phyloP scores from a whole-genome alignment of 768 basidiomycete genomes.

The Antrodiella citrinella region DNA sequence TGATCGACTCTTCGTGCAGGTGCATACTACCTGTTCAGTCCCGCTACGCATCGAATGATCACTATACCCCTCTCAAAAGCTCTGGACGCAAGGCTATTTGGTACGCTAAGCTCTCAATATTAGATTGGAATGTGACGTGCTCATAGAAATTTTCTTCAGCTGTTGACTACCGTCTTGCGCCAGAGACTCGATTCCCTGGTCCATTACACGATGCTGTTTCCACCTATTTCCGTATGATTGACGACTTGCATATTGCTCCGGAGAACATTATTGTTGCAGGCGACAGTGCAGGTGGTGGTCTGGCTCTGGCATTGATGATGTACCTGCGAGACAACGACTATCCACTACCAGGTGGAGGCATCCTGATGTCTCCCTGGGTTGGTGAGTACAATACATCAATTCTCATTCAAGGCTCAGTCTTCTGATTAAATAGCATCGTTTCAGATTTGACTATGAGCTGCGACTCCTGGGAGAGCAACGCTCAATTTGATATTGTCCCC shows the following conservation, averaged over 20 bases:
- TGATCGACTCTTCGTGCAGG: slow-evolving; percentile 33
- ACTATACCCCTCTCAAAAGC: slow-evolving; percentile 89
- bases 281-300: slow-evolving; percentile 90
- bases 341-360: slow-evolving; percentile 74
- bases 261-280: slow-evolving; percentile 86
- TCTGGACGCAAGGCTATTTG: slow-evolving; percentile 84
- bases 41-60: slow-evolving; percentile 82
- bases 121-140: too few species aligned
- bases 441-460: slow-evolving; percentile 93
- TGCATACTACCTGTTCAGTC: slow-evolving; percentile 89
- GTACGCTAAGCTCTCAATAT: slow-evolving; percentile 30
- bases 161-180: slow-evolving; percentile 91
- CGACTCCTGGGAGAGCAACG: slow-evolving; percentile 95
- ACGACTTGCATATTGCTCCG: slow-evolving; percentile 84
- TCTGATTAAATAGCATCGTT: not conserved
- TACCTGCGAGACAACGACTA: slow-evolving; percentile 92
- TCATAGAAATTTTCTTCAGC: slow-evolving; percentile 36
- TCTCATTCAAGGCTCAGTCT: not conserved
- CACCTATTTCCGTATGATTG: slow-evolving; percentile 79
- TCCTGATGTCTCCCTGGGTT: slow-evolving; percentile 93
- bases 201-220: slow-evolving; percentile 80
- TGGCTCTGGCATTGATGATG: slow-evolving; percentile 79
- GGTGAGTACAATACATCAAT: slow-evolving; percentile 41
- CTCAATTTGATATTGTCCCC: slow-evolving; percentile 76
- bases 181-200: slow-evolving; percentile 91